Evolutionary conservation across 192 early-diverging fungal genomes (phyloP), one percentile per base, ranked within the genome.

Genomic region (Lobulomyces angularis): DNA sequence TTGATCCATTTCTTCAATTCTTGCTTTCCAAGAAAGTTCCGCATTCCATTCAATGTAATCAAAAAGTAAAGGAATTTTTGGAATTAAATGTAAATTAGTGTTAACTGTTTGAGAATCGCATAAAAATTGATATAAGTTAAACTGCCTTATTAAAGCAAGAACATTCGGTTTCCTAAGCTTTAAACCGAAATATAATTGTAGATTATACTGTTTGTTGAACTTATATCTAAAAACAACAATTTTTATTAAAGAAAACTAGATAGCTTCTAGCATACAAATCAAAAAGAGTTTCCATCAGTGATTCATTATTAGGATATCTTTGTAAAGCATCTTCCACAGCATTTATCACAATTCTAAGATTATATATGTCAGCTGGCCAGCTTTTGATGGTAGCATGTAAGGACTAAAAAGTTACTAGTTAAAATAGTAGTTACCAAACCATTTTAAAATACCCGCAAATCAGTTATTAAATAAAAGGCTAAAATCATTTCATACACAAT

Each of bases 401-500:
- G 0, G 59, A 53, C 53, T 79, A 41, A 37, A 64, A 8, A 79
- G 46, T 18, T 62, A 52, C 59, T 65, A 50, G 25, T 33, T 22
- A 35, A 46, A 9, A 3, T 1, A 11, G 26, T 25, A 17, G 6
- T 17, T 24, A 32, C 25, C 19, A 26, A 25, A 23, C 56, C 46
- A 37, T 6, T 12, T 37, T 46, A 30, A 38, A 7, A 45, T 48
- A 77, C 81, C 59, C 71, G 38, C 22, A 65, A 64, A 57, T 90
- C 84, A 25, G 62, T 48, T 20, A 74, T 62, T 34, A 90, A 53
- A 31, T 81, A 75, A 42, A 69, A 55, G 0, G 69, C 79, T 29
- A 98, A 57, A 1, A 93, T 77, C 51, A 95, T 77, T 51, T 95
- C 88, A 46, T 98, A 97, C 1, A 86, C 68, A 0, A 81, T 77